Conservation (phyloP, 805 yeast species). For the Torulaspora quercuum region DNA sequence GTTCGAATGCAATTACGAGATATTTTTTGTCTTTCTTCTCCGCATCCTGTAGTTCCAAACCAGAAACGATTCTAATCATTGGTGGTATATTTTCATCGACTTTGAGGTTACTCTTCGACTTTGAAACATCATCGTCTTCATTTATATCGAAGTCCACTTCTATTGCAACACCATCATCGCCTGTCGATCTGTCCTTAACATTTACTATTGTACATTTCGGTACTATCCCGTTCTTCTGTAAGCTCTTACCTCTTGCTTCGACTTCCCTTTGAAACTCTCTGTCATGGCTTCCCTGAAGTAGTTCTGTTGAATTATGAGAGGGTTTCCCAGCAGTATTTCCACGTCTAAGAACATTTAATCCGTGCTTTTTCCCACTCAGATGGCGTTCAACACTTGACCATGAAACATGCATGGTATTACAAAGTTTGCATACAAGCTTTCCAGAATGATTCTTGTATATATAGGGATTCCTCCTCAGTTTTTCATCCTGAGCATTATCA, state of each 20-base stretch:
- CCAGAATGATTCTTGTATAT: conserved; percentile 83
- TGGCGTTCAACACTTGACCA: conserved; percentile 83
- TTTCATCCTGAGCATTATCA: conserved; percentile 44
- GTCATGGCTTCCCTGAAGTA: conserved; percentile 29
- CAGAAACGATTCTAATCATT: conserved; percentile 66
- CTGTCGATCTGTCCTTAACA: conserved; percentile 57
- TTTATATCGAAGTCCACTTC: conserved; percentile 45
- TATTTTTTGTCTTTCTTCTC: conserved; percentile 51
- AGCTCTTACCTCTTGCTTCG: conserved; percentile 16
- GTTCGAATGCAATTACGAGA: conserved; percentile 80
- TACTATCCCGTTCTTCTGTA: conserved; percentile 25
- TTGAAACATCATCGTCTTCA: conserved; percentile 34
- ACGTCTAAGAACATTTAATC: conserved; percentile 63
- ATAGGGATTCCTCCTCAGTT: conserved; percentile 52
- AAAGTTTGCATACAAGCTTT: conserved; percentile 74
- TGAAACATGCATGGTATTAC: conserved; percentile 76
- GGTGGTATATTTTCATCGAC: conserved; percentile 42
- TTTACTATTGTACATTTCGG: conserved; percentile 71
- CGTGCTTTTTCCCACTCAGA: conserved; percentile 80
- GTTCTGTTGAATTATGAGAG: not conserved
- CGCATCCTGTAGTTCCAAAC: conserved; percentile 60
- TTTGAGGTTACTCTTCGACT: conserved; percentile 34
- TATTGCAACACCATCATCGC: conserved; percentile 62
- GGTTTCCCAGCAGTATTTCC: conserved; percentile 35
- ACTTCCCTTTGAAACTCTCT: conserved; percentile 27